Evolutionary conservation across 208 protist species (phyloP).

Genomic region (Wallacemonas sp.): DNA sequence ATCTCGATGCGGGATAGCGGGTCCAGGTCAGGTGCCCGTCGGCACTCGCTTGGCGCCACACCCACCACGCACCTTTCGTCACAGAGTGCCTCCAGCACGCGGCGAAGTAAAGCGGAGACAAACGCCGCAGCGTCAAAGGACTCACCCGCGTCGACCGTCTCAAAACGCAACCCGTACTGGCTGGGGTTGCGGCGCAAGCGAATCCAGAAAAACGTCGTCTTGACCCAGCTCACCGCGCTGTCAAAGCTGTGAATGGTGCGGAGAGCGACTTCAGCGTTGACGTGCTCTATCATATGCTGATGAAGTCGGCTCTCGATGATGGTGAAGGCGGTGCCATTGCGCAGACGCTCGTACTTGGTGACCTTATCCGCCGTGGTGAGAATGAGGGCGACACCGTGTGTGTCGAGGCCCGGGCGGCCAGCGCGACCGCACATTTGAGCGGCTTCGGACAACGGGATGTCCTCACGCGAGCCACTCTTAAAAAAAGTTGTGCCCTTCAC

Average conservation of each 20-base stretch:
- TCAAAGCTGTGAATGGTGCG: conserved; percentile 81
- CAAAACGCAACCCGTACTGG: conserved; percentile 78
- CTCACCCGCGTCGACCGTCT: conserved; percentile 35
- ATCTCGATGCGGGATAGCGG: conserved; percentile 12
- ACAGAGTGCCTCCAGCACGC: conserved; percentile 56
- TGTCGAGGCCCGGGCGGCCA: conserved; percentile 87
- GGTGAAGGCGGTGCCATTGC: conserved; percentile 39
- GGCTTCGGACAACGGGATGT: conserved; percentile 97
- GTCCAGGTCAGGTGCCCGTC: not conserved
- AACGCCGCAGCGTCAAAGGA: conserved; percentile 56
- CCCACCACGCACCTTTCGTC: conserved; percentile 52
- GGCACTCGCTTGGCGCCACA: not conserved
- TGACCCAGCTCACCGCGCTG: conserved; percentile 80
- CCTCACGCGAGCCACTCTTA: conserved; percentile 91
- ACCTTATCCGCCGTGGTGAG: conserved; percentile 77
- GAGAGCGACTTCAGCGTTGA: conserved; percentile 94
- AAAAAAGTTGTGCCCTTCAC: conserved; percentile 99
- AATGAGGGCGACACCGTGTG: conserved; percentile 83
- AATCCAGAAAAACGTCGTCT: conserved; percentile 92
- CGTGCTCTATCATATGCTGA: conserved; percentile 90
- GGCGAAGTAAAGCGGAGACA: conserved; percentile 61
- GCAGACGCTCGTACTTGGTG: conserved; percentile 60
- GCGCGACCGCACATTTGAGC: conserved; percentile 98
- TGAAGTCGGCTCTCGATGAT: conserved; percentile 85
- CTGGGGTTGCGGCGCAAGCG: conserved; percentile 60